Percentiles rank a stretch among this genome's conserved stretches.
These are phyloP conservation scores for Antrodiella citrinella DNA, from an alignment of 768 basidiomycete genomes.

Conservation along the genomic window DNA sequence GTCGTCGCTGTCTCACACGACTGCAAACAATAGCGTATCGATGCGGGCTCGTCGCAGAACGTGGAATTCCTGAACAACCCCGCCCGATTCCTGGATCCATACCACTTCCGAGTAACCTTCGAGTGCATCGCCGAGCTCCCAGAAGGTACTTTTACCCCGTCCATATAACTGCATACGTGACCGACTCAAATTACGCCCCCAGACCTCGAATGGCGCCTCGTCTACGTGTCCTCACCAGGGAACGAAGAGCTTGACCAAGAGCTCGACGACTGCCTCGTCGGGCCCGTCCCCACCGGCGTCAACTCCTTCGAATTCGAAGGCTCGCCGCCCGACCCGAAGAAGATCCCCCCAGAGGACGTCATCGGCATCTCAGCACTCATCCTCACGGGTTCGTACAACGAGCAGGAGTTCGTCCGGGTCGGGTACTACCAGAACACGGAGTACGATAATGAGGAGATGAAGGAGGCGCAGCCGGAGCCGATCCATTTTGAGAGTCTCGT, in stretches of 20 bases:
- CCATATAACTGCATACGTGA: background rate
- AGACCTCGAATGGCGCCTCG: conserved; percentile 98
- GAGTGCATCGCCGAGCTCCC: conserved; percentile 89
- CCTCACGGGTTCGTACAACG: conserved; percentile 90
- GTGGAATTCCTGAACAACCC: conserved; percentile 92
- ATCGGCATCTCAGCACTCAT: conserved; percentile 96
- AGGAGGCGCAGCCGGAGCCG: conserved; percentile 54
- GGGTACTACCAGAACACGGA: conserved; percentile 99
- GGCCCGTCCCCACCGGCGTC: conserved; percentile 92
- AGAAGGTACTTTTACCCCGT: conserved; percentile 48
- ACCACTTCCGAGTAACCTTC: conserved; percentile 92
- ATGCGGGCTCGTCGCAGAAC: conserved; percentile 36
- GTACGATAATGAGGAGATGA: conserved; percentile 93
- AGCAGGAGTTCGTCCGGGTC: conserved; percentile 98
- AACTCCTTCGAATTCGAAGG: conserved; percentile 98
- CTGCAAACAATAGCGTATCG: background rate
- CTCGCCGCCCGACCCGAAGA: conserved; percentile 70
- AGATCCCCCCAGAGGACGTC: conserved; percentile 84
- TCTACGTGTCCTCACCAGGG: conserved; percentile 92
- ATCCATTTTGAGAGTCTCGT: conserved; percentile 76
- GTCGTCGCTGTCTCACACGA: conserved; percentile 11
- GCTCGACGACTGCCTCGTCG: conserved; percentile 94
- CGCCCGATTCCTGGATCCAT: conserved; percentile 83
- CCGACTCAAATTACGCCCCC: conserved; percentile 1
- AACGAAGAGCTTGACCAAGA: conserved; percentile 93